A percentile compares a stretch with the other conserved stretches of the same genome.
Conservation (phyloP, 2,329 filamentous ascomycete species). For the Aspergillus neoniger region DNA sequence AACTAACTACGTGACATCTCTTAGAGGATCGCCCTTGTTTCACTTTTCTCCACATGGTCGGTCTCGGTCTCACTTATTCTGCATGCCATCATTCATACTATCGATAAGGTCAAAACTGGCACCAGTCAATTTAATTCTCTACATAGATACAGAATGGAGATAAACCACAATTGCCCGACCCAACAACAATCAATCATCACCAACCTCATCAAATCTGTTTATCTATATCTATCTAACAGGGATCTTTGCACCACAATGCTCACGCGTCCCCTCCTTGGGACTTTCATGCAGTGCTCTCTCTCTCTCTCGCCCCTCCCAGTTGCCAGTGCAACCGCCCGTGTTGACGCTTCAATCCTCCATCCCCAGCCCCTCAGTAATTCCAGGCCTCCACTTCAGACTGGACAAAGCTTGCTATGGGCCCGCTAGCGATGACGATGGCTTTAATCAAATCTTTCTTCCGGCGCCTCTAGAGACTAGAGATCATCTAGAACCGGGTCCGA, state of each 20-base stretch:
- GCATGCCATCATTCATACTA: not conserved
- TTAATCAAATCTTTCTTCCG: slow-evolving; percentile 12
- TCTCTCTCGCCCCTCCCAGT: slow-evolving; percentile 9
- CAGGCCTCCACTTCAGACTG: slow-evolving; percentile 7
- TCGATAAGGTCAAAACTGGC: not conserved
- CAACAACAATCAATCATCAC: not conserved
- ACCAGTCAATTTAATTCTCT: too few species aligned
- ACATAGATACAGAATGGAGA: too few species aligned
- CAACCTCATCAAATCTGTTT: too few species aligned
- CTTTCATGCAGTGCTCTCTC: not conserved
- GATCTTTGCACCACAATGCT: not conserved
- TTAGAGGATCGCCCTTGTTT: not conserved
- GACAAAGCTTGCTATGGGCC: slow-evolving; percentile 8
- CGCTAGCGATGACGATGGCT: slow-evolving; percentile 12
- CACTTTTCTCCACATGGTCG: slow-evolving; percentile 1
- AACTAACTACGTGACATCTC: not conserved
- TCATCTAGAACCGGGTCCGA: slow-evolving; percentile 14
- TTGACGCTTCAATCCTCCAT: slow-evolving; percentile 13
- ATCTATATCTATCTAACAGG: not conserved
- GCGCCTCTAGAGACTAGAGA: slow-evolving; percentile 4
- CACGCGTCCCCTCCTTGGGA: not conserved
- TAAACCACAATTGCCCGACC: not conserved
- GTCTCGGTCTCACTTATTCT: not conserved
- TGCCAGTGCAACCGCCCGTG: slow-evolving; percentile 27
- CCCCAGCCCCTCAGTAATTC: slow-evolving; percentile 20